Base-by-base conservation (phyloP, 345 rosid genomes). In the Cochlearia excelsa region DNA sequence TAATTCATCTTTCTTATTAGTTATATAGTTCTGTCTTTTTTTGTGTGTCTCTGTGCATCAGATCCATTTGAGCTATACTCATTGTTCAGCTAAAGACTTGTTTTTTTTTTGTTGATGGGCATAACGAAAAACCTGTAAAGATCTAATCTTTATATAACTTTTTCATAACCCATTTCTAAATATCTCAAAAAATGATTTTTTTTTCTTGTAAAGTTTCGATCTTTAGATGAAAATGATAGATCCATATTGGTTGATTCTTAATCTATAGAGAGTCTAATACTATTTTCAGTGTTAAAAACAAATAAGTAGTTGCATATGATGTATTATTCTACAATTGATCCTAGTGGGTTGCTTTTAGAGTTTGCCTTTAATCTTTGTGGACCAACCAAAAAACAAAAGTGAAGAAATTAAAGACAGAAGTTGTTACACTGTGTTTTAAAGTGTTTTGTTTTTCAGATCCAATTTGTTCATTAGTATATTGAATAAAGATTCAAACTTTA, bases 251-350 rank as follows among this genome's bases (percentile, higher is more conserved):
- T 27, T 47, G 55, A 54, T 54, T 29, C 33, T 11, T 65, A 2
- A 10, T 31, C 9, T 46, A 37, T 54, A 48, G 51, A 61, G 16
- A 38, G 23, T 16, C 9, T 46, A 11, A 41, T 51, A 38, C 35
- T 41, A 35, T 41, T 55, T 33, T 49, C 6, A 55, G 68, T 58
- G 46, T 62, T n/a, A 16, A 61, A 55, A 51, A 70, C 74, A 57
- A 57, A 63, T 30, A 50, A 57, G 74, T 63, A 51, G 69, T 63
- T 51, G 65, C 11, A 44, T 50, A 30, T 70, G 54, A 57, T 63
- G 59, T 63, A 42, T 57, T 37, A 54, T 71, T 55, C 65, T 57
- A 63, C 70, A 57, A 50, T 62, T 64, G 64, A 51, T 64, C 63
- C 59, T 63, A 63, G 74, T 70, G 57, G 51, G 46, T 27, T 67